These are phyloP conservation scores for Lipomyces orientalis DNA, from an alignment of 805 yeast genomes.

Conservation along the genomic window DNA sequence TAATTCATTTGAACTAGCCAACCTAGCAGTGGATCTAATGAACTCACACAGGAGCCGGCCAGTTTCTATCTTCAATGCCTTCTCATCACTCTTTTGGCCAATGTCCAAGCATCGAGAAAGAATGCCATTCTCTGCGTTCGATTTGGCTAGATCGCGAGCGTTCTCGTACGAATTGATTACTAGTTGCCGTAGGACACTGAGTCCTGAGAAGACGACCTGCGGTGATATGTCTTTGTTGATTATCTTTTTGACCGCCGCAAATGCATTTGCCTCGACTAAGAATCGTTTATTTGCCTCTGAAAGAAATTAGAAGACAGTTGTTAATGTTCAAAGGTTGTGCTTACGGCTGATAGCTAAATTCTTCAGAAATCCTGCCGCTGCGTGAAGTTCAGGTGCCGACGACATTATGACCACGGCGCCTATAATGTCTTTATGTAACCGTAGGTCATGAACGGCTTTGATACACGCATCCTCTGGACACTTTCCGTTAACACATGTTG, in stretches of 20 bases:
- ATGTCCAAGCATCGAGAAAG: conserved; percentile 1
- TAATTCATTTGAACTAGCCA: neutral
- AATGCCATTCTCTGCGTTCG: neutral
- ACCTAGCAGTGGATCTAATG: neutral
- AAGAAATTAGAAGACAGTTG: neutral
- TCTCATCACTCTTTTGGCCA: neutral
- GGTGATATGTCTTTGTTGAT: conserved; percentile 10
- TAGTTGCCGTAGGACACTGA: conserved; percentile 13
- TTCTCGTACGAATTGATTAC: conserved; percentile 20
- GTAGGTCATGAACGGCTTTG: neutral
- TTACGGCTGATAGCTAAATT: conserved; percentile 21
- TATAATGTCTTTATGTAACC: conserved; percentile 8
- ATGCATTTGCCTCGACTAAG: conserved; percentile 7
- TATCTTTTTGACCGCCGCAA: conserved; percentile 1
- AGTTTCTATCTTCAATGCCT: neutral
- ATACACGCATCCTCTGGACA: conserved; percentile 10
- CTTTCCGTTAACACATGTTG: neutral
- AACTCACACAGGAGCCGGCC: neutral
- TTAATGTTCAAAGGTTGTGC: neutral
- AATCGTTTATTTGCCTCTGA: conserved; percentile 6
- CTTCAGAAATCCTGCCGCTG: conserved; percentile 21
- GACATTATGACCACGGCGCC: neutral
- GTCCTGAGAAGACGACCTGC: conserved; percentile 15
- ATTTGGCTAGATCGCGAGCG: neutral
- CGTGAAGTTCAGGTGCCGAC: conserved; percentile 10